These are phyloP conservation scores for Dicorynia guianensis DNA, from an alignment of 306 rosid genomes.

Conservation along the genomic window DNA sequence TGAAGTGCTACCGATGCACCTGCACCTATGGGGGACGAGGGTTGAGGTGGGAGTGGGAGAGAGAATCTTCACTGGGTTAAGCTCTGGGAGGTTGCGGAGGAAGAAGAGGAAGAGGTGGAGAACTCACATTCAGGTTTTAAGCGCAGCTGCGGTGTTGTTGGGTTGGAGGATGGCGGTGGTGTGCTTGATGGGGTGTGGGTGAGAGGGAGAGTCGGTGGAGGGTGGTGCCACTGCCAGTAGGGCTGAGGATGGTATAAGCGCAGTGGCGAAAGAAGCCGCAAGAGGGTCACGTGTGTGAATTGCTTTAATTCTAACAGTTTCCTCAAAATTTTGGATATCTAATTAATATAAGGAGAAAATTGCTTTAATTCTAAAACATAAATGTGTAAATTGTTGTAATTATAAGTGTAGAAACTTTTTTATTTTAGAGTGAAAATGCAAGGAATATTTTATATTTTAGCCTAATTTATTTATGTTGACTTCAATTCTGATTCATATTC, in stretches of 20 bases:
- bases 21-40: conserved; percentile 11
- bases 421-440: too few relatives aligned
- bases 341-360: too few relatives aligned
- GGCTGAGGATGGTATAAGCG: conserved; percentile 80
- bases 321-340: too few relatives aligned
- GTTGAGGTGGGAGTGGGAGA: conserved; percentile 52
- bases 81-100: conserved; percentile 88
- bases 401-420: too few relatives aligned
- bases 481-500: too few relatives aligned
- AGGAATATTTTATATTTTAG: too few relatives aligned
- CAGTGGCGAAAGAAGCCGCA: conserved; percentile 95
- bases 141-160: conserved; percentile 26
- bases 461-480: too few relatives aligned
- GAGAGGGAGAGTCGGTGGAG: conserved; percentile 55
- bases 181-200: conserved; percentile 35
- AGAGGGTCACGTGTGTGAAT: too few relatives aligned
- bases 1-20: conserved; percentile 86
- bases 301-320: too few relatives aligned
- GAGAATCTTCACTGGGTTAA: conserved; percentile 94
- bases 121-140: conserved; percentile 59
- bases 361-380: too few relatives aligned
- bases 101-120: conserved; percentile 64
- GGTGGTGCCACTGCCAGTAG: conserved; percentile 64
- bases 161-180: conserved; percentile 15
- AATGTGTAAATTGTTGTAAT: too few relatives aligned